A percentile compares a stretch with the other conserved stretches of the same genome.
These are phyloP conservation scores for Lentithecium fluviatile DNA, from an alignment of 495 filamentous ascomycete genomes.

Conservation along the genomic window DNA sequence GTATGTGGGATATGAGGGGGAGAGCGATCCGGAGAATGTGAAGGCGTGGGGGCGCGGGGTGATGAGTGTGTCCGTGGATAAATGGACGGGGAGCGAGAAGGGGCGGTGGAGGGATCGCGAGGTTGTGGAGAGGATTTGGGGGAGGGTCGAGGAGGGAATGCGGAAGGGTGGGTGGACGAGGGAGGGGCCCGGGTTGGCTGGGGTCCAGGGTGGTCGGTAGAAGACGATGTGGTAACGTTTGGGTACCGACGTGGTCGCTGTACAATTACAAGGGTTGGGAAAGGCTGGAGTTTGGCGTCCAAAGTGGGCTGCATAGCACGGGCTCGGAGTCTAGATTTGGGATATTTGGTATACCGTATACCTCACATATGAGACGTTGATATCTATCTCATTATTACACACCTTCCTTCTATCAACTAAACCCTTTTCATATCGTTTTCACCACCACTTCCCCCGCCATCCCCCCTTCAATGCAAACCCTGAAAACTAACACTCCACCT, in stretches of 20 bases:
- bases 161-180: conserved; percentile 75
- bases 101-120: conserved; percentile 88
- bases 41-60: conserved; percentile 84
- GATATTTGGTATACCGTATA: no score
- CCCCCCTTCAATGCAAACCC: no score
- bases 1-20: conserved; percentile 88
- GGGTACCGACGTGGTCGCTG: no score
- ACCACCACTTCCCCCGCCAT: not conserved
- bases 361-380: no score
- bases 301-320: no score
- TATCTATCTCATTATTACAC: no score
- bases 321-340: no score
- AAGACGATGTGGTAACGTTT: no score
- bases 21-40: conserved; percentile 72
- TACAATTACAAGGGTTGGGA: no score
- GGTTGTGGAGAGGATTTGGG: conserved; percentile 92
- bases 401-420: no score
- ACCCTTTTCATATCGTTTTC: no score
- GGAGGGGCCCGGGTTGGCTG: conserved; percentile 48
- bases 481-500: conserved; percentile 26
- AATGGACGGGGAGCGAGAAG: conserved; percentile 58
- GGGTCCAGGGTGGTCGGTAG: not conserved
- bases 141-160: conserved; percentile 85
- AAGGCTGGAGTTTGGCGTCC: no score
- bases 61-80: conserved; percentile 69